Evolutionary conservation across 768 basidiomycete genomes (phyloP).

Genomic region (Amanita jacksonii): DNA sequence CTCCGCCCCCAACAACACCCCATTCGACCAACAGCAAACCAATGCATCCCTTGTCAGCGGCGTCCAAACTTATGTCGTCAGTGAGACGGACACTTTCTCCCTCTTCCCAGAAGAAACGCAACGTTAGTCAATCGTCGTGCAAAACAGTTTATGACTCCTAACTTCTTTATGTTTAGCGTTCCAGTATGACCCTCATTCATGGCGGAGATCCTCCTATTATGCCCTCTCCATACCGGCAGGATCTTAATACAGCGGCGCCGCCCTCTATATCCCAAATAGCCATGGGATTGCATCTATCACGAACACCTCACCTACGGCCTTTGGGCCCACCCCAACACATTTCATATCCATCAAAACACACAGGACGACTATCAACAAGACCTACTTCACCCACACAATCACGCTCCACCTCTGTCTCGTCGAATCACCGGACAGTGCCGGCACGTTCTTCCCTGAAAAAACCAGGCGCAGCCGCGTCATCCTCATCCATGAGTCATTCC

Average conservation of each 20-base stretch:
- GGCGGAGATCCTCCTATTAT: conserved; percentile 9
- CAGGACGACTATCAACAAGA: conserved; percentile 10
- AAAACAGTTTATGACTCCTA: background rate
- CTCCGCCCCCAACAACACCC: background rate
- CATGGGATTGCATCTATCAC: conserved; percentile 71
- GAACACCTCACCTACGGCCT: conserved; percentile 61
- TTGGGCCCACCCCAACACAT: conserved; percentile 20
- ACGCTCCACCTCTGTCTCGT: conserved; percentile 16
- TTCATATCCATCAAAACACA: background rate
- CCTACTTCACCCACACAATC: conserved; percentile 15
- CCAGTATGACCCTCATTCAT: conserved; percentile 13
- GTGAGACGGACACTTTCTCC: conserved; percentile 5
- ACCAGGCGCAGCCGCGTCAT: conserved; percentile 26
- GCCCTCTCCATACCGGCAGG: conserved; percentile 15
- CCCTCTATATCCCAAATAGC: conserved; percentile 59
- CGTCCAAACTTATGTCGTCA: conserved; percentile 7
- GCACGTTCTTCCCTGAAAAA: conserved; percentile 60
- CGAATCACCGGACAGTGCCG: conserved; percentile 43
- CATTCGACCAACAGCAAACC: background rate
- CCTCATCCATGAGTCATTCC: conserved; percentile 27
- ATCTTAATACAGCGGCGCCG: conserved; percentile 22
- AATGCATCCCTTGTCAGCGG: conserved; percentile 4
- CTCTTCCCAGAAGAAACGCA: conserved; percentile 15
- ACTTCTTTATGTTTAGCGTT: background rate
- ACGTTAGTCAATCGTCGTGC: conserved; percentile 7